phyloP scores from a whole-genome alignment of 2,329 filamentous ascomycete species.

The Stromatinia cepivora region DNA sequence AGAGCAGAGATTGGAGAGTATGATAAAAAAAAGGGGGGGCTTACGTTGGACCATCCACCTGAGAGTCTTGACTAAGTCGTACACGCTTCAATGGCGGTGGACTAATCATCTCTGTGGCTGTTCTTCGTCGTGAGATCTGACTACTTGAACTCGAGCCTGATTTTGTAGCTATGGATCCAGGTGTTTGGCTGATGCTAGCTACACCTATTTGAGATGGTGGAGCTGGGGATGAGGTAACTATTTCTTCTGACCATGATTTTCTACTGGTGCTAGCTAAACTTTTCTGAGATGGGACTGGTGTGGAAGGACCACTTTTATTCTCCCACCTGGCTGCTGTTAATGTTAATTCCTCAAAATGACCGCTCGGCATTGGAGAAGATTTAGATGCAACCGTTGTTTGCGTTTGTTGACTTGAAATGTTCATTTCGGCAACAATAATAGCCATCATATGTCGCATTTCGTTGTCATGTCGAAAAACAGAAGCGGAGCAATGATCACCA shows the following conservation, averaged over 20 bases:
- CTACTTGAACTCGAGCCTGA: slow-evolving; percentile 22
- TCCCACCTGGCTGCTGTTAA: background rate
- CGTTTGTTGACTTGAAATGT: slow-evolving; percentile 13
- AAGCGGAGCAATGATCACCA: slow-evolving; percentile 63
- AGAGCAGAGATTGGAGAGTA: background rate
- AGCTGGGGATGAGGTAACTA: background rate
- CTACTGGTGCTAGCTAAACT: background rate
- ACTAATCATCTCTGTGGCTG: slow-evolving; percentile 26
- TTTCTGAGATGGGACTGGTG: background rate
- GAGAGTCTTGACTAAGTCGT: slow-evolving; percentile 23
- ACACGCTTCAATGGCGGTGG: slow-evolving; percentile 28
- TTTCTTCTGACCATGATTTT: background rate
- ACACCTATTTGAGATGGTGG: background rate
- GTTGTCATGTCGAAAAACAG: slow-evolving; percentile 64
- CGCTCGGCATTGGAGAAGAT: background rate
- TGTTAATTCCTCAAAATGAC: background rate
- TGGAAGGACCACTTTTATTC: background rate
- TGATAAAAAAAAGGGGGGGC: background rate
- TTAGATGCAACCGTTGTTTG: slow-evolving; percentile 1
- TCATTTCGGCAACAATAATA: background rate
- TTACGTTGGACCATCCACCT: background rate
- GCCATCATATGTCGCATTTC: slow-evolving; percentile 50
- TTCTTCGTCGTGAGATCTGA: slow-evolving; percentile 31
- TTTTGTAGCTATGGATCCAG: background rate
- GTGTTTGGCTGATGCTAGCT: background rate